Evolutionary conservation across 306 rosid species (phyloP).

Genomic region (Ceratonia siliqua): DNA sequence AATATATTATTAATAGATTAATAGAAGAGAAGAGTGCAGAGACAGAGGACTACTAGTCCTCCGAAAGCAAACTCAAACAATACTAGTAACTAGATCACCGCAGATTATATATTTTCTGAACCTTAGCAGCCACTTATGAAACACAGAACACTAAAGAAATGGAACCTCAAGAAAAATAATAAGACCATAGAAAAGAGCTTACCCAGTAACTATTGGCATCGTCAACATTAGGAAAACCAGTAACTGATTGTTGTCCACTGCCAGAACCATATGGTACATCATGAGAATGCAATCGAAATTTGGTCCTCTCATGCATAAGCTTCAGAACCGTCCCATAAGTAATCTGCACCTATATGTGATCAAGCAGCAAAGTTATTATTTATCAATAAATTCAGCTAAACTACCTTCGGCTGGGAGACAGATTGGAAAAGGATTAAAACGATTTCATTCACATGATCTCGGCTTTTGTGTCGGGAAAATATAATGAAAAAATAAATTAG

Average conservation of each 20-base stretch:
- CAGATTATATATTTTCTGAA: neutral
- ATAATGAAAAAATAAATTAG: neutral
- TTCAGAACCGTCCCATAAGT: slow-evolving; percentile 85
- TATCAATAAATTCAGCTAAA: neutral
- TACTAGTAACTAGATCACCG: too few species aligned
- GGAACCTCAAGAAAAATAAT: neutral
- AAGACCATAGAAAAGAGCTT: neutral
- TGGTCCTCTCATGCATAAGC: slow-evolving; percentile 93
- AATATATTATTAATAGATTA: neutral
- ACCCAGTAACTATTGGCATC: slow-evolving; percentile 99
- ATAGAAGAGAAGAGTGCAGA: neutral
- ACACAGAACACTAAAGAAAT: neutral
- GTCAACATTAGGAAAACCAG: slow-evolving; percentile 84
- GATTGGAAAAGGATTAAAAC: neutral
- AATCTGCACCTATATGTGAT: slow-evolving; percentile 49
- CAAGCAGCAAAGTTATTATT: neutral
- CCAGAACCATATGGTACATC: slow-evolving; percentile 99
- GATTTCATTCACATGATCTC: neutral
- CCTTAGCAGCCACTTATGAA: too few species aligned
- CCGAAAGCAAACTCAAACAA: too few species aligned
- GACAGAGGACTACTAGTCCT: too few species aligned
- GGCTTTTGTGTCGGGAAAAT: neutral
- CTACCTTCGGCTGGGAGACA: neutral
- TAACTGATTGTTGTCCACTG: slow-evolving; percentile 98
- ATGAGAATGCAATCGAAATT: slow-evolving; percentile 90